These are phyloP conservation scores for Rhodotorula sp. DNA, from an alignment of 1,284 basidiomycete genomes.

Conservation along the genomic window DNA sequence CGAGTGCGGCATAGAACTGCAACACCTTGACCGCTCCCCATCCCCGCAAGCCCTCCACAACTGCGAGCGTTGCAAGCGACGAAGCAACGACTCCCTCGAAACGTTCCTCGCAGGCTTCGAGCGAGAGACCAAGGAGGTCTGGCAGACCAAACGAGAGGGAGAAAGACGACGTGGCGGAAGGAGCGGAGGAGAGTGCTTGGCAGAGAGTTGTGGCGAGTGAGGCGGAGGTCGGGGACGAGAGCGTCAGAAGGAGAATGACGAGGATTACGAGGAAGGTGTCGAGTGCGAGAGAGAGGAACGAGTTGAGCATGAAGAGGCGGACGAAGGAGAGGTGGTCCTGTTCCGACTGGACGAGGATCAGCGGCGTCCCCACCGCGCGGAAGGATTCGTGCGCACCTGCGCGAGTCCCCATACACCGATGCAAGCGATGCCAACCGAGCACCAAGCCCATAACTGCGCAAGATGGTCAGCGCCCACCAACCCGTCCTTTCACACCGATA, in stretches of 20 bases:
- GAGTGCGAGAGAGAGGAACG: conserved; percentile 28
- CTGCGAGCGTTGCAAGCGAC: not conserved
- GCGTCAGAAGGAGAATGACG: conserved; percentile 9
- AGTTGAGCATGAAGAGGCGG: conserved; percentile 32
- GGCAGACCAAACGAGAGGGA: conserved; percentile 9
- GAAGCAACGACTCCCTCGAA: conserved; percentile 17
- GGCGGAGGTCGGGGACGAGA: conserved; percentile 7
- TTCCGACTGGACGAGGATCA: not conserved
- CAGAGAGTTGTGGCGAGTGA: conserved; percentile 28
- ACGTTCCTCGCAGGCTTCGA: conserved; percentile 32
- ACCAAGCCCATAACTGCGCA: conserved; percentile 17
- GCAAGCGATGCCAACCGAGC: conserved; percentile 4
- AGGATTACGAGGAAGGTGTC: conserved; percentile 25
- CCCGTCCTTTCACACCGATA: not conserved
- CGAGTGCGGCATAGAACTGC: conserved; percentile 13
- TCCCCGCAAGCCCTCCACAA: conserved; percentile 13
- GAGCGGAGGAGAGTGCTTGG: conserved; percentile 16
- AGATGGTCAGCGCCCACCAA: not conserved
- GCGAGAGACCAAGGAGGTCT: conserved; percentile 26
- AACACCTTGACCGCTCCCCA: conserved; percentile 18
- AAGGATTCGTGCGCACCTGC: not conserved
- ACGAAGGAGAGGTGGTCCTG: conserved; percentile 25
- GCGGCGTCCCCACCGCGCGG: too few relatives aligned
- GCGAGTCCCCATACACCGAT: conserved; percentile 8
- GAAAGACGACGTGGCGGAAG: not conserved